Evolutionary conservation across 2,329 filamentous ascomycete genomes (phyloP).

Genomic region (Fusarium humuli): DNA sequence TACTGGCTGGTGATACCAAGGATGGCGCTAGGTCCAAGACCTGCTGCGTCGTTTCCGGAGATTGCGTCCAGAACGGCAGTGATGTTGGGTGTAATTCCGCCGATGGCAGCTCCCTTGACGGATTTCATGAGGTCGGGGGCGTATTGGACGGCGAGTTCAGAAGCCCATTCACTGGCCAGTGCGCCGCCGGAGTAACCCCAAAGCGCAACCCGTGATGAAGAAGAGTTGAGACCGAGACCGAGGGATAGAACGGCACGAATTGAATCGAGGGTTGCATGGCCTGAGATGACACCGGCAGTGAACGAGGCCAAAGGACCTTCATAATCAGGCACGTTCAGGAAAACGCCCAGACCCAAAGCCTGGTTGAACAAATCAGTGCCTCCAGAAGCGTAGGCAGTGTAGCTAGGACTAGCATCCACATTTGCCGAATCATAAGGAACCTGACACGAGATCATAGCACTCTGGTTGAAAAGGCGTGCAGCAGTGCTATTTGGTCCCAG

Average conservation of each 20-base stretch:
- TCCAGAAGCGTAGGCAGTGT: slow-evolving; percentile 15
- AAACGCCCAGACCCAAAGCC: slow-evolving; percentile 32
- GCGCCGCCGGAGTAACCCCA: slow-evolving; percentile 70
- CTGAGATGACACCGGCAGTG: slow-evolving; percentile 56
- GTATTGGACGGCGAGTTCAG: slow-evolving; percentile 63
- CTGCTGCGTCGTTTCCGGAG: slow-evolving; percentile 45
- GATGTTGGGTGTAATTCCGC: slow-evolving; percentile 59
- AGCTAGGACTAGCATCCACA: slow-evolving; percentile 41
- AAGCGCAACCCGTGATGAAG: slow-evolving; percentile 52
- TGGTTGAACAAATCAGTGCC: background rate
- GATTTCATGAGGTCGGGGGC: slow-evolving; percentile 60
- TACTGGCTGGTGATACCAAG: slow-evolving; percentile 42
- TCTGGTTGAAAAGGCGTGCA: slow-evolving; percentile 18
- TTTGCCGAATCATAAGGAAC: slow-evolving; percentile 42
- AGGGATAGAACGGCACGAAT: slow-evolving; percentile 56
- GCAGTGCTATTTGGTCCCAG: slow-evolving; percentile 32
- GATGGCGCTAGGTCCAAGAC: slow-evolving; percentile 35
- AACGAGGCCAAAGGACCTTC: slow-evolving; percentile 60
- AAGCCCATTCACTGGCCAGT: slow-evolving; percentile 63
- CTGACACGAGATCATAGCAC: slow-evolving; percentile 41
- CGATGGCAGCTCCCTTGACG: slow-evolving; percentile 61
- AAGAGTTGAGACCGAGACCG: slow-evolving; percentile 47
- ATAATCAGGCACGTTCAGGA: slow-evolving; percentile 59
- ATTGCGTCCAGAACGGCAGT: slow-evolving; percentile 51
- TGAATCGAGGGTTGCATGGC: slow-evolving; percentile 59